phyloP scores from a whole-genome alignment of 345 rosid species.

The Rhodamnia rubescens region DNA sequence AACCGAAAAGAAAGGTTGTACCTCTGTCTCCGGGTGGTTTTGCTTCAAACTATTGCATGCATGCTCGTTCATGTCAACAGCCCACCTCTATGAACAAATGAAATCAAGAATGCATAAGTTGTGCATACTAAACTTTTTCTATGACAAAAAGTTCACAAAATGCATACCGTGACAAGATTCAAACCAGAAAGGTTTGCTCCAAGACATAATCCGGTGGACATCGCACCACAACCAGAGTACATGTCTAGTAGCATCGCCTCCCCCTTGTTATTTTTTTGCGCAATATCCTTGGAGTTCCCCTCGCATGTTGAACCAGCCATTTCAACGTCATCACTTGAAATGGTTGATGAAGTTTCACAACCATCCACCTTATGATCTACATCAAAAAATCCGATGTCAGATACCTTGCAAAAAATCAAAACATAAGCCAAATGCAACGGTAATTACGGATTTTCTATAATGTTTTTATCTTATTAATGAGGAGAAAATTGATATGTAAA shows the following conservation, averaged over 20 bases:
- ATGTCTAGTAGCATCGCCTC: slow-evolving; percentile 44
- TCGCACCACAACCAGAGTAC: slow-evolving; percentile 80
- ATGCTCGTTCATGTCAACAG: slow-evolving; percentile 46
- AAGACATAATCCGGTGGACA: slow-evolving; percentile 75
- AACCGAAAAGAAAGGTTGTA: neutral
- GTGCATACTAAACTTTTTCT: neutral
- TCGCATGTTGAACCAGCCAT: neutral
- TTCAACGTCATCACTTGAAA: slow-evolving; percentile 35
- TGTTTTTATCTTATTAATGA: neutral
- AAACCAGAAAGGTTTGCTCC: slow-evolving; percentile 45
- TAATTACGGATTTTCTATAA: neutral
- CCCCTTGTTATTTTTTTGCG: neutral
- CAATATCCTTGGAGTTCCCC: slow-evolving; percentile 6
- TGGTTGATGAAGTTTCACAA: slow-evolving; percentile 36
- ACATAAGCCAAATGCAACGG: neutral
- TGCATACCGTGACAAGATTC: slow-evolving; percentile 49
- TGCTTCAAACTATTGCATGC: slow-evolving; percentile 45
- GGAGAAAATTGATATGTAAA: too few relatives aligned
- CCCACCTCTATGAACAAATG: slow-evolving; percentile 45
- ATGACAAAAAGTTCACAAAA: neutral
- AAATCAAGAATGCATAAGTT: neutral
- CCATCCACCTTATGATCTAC: slow-evolving; percentile 15
- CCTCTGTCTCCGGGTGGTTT: slow-evolving; percentile 58
- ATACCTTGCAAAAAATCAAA: neutral
- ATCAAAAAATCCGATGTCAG: neutral